A percentile compares a stretch with the other conserved stretches of the same genome.
Conservation (phyloP, 305 asterid species). For the Rubia occidens region DNA sequence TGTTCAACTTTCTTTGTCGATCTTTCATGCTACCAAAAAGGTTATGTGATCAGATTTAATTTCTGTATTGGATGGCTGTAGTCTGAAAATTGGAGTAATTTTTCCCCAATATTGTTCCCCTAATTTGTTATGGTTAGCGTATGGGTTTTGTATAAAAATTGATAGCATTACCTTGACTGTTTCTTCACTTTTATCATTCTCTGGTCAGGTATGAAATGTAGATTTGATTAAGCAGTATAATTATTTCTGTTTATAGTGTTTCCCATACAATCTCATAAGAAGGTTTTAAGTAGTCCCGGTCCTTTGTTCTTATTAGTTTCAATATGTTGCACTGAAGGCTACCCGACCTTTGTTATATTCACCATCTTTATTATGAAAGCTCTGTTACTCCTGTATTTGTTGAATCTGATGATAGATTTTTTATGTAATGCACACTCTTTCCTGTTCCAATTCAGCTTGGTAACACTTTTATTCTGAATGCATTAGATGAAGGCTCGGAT, state of each 20-base stretch:
- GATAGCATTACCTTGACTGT: background rate
- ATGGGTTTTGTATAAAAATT: background rate
- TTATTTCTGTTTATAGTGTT: background rate
- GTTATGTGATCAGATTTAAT: background rate
- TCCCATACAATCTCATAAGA: background rate
- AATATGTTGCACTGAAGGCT: background rate
- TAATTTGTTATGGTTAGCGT: background rate
- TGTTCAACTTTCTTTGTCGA: background rate
- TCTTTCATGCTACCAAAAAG: background rate
- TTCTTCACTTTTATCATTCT: background rate
- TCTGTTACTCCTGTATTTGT: background rate
- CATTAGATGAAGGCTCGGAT: conserved; percentile 23
- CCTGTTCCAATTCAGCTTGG: background rate
- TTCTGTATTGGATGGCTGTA: background rate
- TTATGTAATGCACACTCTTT: background rate
- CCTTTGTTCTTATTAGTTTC: background rate
- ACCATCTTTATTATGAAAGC: background rate
- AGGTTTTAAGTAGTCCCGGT: background rate
- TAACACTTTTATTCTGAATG: conserved; percentile 3
- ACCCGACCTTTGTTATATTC: background rate
- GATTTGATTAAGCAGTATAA: background rate
- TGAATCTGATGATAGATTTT: background rate
- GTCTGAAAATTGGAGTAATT: background rate
- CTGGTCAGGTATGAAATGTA: no score
- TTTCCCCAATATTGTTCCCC: background rate